phyloP scores from a whole-genome alignment of 176 grass and related monocot genomes.

The Phoenix dactylifera region DNA sequence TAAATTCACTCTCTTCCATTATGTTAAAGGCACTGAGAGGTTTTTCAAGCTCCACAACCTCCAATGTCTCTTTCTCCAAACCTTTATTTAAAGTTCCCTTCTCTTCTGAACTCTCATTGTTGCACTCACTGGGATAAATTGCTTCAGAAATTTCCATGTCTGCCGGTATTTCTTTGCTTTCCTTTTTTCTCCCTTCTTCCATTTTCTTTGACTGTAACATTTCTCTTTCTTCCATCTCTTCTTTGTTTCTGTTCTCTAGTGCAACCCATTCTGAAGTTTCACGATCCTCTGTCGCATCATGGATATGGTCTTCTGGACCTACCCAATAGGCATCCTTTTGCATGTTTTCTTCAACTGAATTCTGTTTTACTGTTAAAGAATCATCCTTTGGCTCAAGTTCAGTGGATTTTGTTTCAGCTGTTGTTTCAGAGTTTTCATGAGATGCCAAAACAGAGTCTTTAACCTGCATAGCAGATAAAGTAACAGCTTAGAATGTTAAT shows the following conservation, averaged over 20 bases:
- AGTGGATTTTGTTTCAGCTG: not conserved
- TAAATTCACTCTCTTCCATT: too few species aligned
- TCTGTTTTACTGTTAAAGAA: not conserved
- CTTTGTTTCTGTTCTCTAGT: not conserved
- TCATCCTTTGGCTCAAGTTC: not conserved
- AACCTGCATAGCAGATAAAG: constrained; percentile 2
- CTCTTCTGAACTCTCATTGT: too few species aligned
- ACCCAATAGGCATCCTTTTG: not conserved
- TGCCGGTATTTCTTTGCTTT: too few species aligned
- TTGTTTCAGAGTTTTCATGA: not conserved
- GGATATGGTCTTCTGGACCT: constrained; percentile 10
- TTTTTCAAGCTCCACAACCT: too few species aligned
- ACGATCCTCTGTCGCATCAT: constrained; percentile 3
- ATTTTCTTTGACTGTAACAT: too few species aligned
- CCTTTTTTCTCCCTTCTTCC: too few species aligned
- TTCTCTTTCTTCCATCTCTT: not conserved
- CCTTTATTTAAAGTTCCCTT: too few species aligned
- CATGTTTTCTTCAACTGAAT: not conserved
- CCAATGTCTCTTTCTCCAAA: too few species aligned
- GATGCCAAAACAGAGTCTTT: constrained; percentile 2
- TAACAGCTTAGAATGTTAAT: not conserved
- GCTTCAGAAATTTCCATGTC: too few species aligned
- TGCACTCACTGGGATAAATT: too few species aligned
- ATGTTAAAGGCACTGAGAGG: too few species aligned
- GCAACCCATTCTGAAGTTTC: not conserved